Percentiles rank a stretch among this genome's conserved stretches.
phyloP scores from a whole-genome alignment of 805 yeast genomes.

The Nakazawaea pomicola region DNA sequence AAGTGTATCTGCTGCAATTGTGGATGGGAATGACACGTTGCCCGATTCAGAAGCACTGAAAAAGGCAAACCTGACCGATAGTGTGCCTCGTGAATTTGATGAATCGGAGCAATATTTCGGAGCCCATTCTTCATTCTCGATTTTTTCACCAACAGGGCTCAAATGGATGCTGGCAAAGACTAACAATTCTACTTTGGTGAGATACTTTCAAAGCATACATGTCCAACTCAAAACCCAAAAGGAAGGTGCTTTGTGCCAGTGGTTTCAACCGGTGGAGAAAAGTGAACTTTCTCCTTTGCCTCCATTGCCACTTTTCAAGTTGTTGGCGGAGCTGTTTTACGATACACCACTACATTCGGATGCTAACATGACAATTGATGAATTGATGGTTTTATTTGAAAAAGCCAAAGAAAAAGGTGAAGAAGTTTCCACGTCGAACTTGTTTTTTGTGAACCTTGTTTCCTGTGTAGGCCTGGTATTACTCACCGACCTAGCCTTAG shows the following conservation, averaged over 20 bases:
- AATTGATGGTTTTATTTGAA: no score
- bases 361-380: slow-evolving; percentile 15
- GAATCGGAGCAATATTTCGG: slow-evolving; percentile 6
- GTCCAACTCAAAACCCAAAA: slow-evolving; percentile 14
- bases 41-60: background rate
- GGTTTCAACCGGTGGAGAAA: slow-evolving; percentile 17
- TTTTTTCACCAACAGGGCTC: slow-evolving; percentile 36
- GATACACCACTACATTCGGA: slow-evolving; percentile 10
- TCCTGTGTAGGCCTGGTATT: no score
- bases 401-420: no score
- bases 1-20: no score
- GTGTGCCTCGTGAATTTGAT: background rate
- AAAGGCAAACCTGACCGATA: slow-evolving; percentile 7
- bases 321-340: slow-evolving; percentile 16
- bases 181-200: slow-evolving; percentile 14
- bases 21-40: background rate
- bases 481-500: no score
- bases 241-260: slow-evolving; percentile 33
- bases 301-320: slow-evolving; percentile 17
- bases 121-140: slow-evolving; percentile 29
- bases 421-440: no score
- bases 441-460: no score
- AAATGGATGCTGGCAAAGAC: slow-evolving; percentile 29
- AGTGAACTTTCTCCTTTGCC: slow-evolving; percentile 32
- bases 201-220: slow-evolving; percentile 22